Evolutionary conservation across 2,329 filamentous ascomycete genomes (phyloP).

Genomic region (Xylariaceae sp.): DNA sequence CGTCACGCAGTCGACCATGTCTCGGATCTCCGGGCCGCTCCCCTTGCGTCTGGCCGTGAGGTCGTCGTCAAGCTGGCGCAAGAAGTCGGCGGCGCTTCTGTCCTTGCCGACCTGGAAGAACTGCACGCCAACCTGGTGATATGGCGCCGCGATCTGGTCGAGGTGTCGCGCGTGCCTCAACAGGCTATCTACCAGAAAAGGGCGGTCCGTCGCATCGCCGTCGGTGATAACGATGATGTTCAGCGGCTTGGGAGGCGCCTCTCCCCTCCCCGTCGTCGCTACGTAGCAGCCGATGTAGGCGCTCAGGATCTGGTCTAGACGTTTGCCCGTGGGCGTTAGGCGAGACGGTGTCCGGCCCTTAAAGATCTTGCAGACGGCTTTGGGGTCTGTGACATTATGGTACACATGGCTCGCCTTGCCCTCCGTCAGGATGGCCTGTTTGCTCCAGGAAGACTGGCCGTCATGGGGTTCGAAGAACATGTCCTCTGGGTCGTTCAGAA

Average conservation of each 20-base stretch:
- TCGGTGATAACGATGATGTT: conserved; percentile 95
- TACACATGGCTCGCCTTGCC: conserved; percentile 48
- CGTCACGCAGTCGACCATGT: conserved; percentile 81
- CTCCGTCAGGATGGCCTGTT: conserved; percentile 4
- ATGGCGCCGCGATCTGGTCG: conserved; percentile 61
- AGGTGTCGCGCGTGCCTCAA: conserved; percentile 63
- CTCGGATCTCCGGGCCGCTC: conserved; percentile 50
- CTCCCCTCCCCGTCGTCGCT: conserved; percentile 29
- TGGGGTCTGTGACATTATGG: conserved; percentile 54
- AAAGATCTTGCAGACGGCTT: conserved; percentile 65
- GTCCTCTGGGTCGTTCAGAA: conserved; percentile 64
- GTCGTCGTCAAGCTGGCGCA: conserved; percentile 68
- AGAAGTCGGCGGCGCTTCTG: conserved; percentile 53
- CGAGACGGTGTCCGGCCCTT: conserved; percentile 56
- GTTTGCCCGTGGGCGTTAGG: conserved; percentile 67
- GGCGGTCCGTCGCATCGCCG: conserved; percentile 74
- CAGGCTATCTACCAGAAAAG: conserved; percentile 56
- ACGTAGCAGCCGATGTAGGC: conserved; percentile 62
- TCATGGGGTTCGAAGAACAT: conserved; percentile 18
- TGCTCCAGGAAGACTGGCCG: conserved; percentile 5
- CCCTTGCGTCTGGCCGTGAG: conserved; percentile 5
- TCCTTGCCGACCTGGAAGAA: conserved; percentile 93
- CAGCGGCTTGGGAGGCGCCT: conserved; percentile 60
- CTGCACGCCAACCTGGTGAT: conserved; percentile 84
- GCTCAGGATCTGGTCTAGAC: conserved; percentile 65